Evolutionary conservation across 2,329 filamentous ascomycete genomes (phyloP).

Genomic region (Claviceps paspali): DNA sequence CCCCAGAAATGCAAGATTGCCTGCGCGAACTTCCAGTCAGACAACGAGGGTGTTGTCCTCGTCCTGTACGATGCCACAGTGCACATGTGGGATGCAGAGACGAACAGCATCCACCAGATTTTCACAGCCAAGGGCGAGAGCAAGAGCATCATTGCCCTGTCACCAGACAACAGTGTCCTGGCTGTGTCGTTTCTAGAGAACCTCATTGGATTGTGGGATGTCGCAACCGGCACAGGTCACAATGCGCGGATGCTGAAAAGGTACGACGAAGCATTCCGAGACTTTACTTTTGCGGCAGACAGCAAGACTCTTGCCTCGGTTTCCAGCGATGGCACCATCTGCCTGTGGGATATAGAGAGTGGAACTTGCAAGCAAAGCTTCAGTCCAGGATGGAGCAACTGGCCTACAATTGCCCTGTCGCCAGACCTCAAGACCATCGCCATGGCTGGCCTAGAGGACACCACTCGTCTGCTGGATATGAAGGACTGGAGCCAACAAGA

Average conservation of each 20-base stretch:
- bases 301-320: conserved; percentile 6
- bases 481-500: conserved; percentile 5
- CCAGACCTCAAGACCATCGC: conserved; percentile 6
- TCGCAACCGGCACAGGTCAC: conserved; percentile 6
- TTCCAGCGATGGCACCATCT: conserved; percentile 6
- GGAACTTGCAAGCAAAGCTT: conserved; percentile 6
- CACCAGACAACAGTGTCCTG: conserved; percentile 6
- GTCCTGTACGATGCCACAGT: conserved; percentile 6
- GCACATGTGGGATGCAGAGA: conserved; percentile 5
- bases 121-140: conserved; percentile 6
- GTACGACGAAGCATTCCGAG: conserved; percentile 5
- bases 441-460: conserved; percentile 7
- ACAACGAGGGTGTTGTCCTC: conserved; percentile 5
- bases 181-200: conserved; percentile 7
- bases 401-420: conserved; percentile 7
- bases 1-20: conserved; percentile 5
- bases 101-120: conserved; percentile 2
- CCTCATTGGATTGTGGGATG: conserved; percentile 6
- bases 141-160: conserved; percentile 7
- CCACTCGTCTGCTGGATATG: conserved; percentile 6
- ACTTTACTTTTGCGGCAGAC: conserved; percentile 7
- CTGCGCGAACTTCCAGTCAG: conserved; percentile 6
- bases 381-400: conserved; percentile 8
- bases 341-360: conserved; percentile 7
- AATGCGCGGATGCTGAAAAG: conserved; percentile 6